These are phyloP conservation scores for Thelonectria discophora DNA, from an alignment of 2,329 filamentous ascomycete genomes.

Conservation along the genomic window DNA sequence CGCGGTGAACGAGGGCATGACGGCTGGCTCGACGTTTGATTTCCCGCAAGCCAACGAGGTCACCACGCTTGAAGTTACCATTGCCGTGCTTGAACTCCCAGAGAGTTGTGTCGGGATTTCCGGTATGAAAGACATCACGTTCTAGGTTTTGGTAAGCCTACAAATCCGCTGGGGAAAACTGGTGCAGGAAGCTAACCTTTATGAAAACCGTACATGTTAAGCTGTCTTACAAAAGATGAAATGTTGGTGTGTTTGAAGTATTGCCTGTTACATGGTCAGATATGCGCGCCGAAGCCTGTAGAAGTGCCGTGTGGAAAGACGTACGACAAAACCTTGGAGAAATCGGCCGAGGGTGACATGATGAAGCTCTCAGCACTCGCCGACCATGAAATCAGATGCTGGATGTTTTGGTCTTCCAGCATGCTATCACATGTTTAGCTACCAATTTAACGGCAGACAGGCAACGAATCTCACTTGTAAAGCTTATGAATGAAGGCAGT, in stretches of 20 bases:
- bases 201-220: slow-evolving; percentile 99
- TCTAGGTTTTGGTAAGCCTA: slow-evolving; percentile 61
- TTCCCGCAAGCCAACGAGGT: slow-evolving; percentile 88
- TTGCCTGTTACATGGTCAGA: slow-evolving; percentile 67
- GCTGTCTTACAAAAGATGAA: slow-evolving; percentile 94
- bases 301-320: slow-evolving; percentile 49
- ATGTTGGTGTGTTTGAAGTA: slow-evolving; percentile 99
- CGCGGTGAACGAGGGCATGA: slow-evolving; percentile 91
- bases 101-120: slow-evolving; percentile 88
- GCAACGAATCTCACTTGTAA: slow-evolving; percentile 77
- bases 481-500: slow-evolving; percentile 99
- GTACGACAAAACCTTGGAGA: slow-evolving; percentile 97
- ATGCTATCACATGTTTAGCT: slow-evolving; percentile 70
- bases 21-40: slow-evolving; percentile 95
- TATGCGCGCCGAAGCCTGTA: neutral
- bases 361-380: slow-evolving; percentile 95
- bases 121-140: slow-evolving; percentile 97
- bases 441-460: neutral
- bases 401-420: slow-evolving; percentile 92
- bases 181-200: slow-evolving; percentile 72
- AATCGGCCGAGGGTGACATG: slow-evolving; percentile 97
- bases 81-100: slow-evolving; percentile 99
- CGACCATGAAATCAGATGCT: slow-evolving; percentile 97
- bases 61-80: slow-evolving; percentile 95
- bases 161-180: no score